Percentiles rank a stretch among this genome's conserved stretches.
These are phyloP conservation scores for Plectranthus barbatus DNA, from an alignment of 257 asterid genomes.

Conservation along the genomic window DNA sequence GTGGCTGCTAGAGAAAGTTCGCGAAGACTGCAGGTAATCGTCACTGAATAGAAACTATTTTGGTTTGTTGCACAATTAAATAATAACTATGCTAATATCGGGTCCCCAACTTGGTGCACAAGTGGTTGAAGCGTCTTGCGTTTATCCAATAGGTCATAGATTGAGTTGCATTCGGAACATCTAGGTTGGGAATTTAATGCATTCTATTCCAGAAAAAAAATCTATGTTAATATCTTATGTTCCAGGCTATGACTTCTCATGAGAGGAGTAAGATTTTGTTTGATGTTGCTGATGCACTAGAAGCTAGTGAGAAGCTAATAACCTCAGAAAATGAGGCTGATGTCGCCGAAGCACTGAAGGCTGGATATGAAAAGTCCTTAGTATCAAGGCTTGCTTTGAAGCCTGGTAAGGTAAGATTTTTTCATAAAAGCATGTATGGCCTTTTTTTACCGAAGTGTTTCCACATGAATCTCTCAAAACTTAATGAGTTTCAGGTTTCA, in stretches of 20 bases:
- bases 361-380: slow-evolving; percentile 63
- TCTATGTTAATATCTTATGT: slow-evolving; percentile 2
- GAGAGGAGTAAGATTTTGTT: slow-evolving; percentile 71
- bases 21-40: slow-evolving; percentile 56
- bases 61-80: neutral
- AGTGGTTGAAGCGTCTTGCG: too few species aligned
- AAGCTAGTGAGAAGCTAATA: slow-evolving; percentile 54
- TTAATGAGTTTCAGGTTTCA: slow-evolving; percentile 26
- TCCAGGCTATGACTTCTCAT: slow-evolving; percentile 58
- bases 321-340: slow-evolving; percentile 65
- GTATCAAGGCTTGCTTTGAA: slow-evolving; percentile 64
- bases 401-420: slow-evolving; percentile 60
- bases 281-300: slow-evolving; percentile 69
- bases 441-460: slow-evolving; percentile 5
- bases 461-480: slow-evolving; percentile 3
- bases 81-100: too few species aligned
- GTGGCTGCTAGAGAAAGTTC: slow-evolving; percentile 71
- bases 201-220: too few species aligned
- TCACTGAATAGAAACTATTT: neutral
- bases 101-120: too few species aligned
- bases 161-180: too few species aligned
- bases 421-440: neutral
- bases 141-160: too few species aligned
- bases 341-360: slow-evolving; percentile 50
- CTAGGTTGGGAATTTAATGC: too few species aligned